Evolutionary conservation across 352 stramenopile species (phyloP).

Genomic region (Lagenidium sp.): DNA sequence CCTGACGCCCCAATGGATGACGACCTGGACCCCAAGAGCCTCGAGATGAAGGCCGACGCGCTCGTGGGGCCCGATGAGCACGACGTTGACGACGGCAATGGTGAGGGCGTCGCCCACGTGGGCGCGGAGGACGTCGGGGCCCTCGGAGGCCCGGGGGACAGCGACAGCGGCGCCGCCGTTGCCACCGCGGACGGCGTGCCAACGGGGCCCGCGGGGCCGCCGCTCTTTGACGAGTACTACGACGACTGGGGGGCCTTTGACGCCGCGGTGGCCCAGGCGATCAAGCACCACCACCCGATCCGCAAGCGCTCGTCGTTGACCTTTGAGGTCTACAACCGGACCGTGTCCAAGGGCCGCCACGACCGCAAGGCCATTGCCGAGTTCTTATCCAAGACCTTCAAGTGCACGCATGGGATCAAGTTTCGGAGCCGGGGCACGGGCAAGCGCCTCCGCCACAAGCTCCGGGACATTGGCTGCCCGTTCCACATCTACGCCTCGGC

Average conservation of each 20-base stretch:
- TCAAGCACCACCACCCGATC: constrained; percentile 61
- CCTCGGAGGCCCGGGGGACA: not conserved
- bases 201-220: constrained; percentile 1
- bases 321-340: constrained; percentile 83
- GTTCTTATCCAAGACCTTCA: constrained; percentile 77
- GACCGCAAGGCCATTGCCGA: constrained; percentile 67
- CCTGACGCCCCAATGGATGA: no score
- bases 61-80: not conserved
- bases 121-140: no score
- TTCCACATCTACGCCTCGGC: constrained; percentile 77
- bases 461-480: constrained; percentile 62
- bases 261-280: constrained; percentile 41
- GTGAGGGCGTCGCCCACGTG: not conserved
- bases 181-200: not conserved
- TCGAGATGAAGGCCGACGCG: not conserved
- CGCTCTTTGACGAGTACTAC: constrained; percentile 70
- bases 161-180: constrained; percentile 1
- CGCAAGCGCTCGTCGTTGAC: constrained; percentile 77
- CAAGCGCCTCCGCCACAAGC: constrained; percentile 56
- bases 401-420: constrained; percentile 80
- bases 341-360: constrained; percentile 74
- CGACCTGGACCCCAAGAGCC: no score
- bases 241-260: constrained; percentile 69
- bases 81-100: not conserved
- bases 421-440: constrained; percentile 64